Conservation (phyloP, 768 basidiomycete genomes). For the Gelatoporia subvermispora region DNA sequence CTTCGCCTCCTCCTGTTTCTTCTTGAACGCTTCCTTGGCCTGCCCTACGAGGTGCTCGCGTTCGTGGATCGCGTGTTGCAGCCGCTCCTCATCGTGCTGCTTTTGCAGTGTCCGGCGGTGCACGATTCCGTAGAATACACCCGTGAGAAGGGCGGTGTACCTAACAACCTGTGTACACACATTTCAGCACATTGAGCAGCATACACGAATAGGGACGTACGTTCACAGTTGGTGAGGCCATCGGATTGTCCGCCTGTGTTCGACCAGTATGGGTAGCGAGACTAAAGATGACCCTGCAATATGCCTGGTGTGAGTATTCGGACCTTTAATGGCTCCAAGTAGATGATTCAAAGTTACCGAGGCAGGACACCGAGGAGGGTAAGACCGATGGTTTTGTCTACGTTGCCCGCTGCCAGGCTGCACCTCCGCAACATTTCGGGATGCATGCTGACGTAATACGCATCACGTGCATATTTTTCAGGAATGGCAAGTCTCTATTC, state of each 20-base stretch:
- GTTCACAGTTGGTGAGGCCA: slow-evolving; percentile 75
- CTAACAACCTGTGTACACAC: slow-evolving; percentile 70
- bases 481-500: too few species aligned
- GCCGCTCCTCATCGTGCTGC: slow-evolving; percentile 70
- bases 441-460: too few species aligned
- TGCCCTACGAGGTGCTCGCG: slow-evolving; percentile 75
- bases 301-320: too few species aligned
- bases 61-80: slow-evolving; percentile 66
- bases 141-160: slow-evolving; percentile 84
- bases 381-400: too few species aligned
- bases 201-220: slow-evolving; percentile 38
- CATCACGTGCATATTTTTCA: too few species aligned
- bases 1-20: slow-evolving; percentile 52
- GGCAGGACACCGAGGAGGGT: too few species aligned
- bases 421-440: too few species aligned
- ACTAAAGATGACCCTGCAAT: not conserved
- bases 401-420: too few species aligned
- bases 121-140: slow-evolving; percentile 87
- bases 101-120: slow-evolving; percentile 89
- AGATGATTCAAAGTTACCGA: too few species aligned
- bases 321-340: too few species aligned
- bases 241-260: slow-evolving; percentile 26
- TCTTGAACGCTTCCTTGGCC: slow-evolving; percentile 88
- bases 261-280: slow-evolving; percentile 8
- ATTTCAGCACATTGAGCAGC: not conserved